Evolutionary conservation across 177 flowering plant genomes (phyloP).

Genomic region (Tripterygium wilfordii): DNA sequence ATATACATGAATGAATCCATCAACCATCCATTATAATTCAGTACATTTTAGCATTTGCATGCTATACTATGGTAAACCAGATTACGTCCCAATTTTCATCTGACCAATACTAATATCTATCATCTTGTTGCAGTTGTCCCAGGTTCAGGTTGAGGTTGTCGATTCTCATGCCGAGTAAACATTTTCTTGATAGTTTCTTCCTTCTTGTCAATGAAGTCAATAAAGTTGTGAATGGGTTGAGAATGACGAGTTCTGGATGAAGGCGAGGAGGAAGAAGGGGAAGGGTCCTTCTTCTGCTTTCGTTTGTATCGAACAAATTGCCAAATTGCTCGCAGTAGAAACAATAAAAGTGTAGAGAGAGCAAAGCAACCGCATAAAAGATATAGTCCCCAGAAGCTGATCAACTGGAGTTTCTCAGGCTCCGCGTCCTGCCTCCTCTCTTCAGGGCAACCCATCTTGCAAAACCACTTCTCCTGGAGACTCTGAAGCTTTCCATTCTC

Average conservation of each 20-base stretch:
- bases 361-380: slow-evolving; percentile 37
- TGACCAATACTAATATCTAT: too few relatives aligned
- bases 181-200: slow-evolving; percentile 63
- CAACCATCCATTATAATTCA: too few relatives aligned
- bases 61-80: too few relatives aligned
- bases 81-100: too few relatives aligned
- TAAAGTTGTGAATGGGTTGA: slow-evolving; percentile 31
- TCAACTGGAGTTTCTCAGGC: slow-evolving; percentile 45
- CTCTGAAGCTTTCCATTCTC: slow-evolving; percentile 51
- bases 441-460: slow-evolving; percentile 31
- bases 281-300: slow-evolving; percentile 15
- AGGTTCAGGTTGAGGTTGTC: slow-evolving; percentile 9
- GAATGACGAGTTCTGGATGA: slow-evolving; percentile 20
- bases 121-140: too few relatives aligned
- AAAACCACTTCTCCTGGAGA: slow-evolving; percentile 53
- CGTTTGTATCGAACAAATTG: slow-evolving; percentile 42
- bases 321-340: slow-evolving; percentile 29
- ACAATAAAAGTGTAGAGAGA: slow-evolving; percentile 34
- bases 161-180: slow-evolving; percentile 27
- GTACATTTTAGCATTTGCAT: too few relatives aligned
- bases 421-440: slow-evolving; percentile 12
- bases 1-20: too few relatives aligned
- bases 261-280: slow-evolving; percentile 12
- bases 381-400: slow-evolving; percentile 69
- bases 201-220: slow-evolving; percentile 59